Base-by-base conservation (phyloP, 2,329 filamentous ascomycete species). In the Nothopassalora personata region DNA sequence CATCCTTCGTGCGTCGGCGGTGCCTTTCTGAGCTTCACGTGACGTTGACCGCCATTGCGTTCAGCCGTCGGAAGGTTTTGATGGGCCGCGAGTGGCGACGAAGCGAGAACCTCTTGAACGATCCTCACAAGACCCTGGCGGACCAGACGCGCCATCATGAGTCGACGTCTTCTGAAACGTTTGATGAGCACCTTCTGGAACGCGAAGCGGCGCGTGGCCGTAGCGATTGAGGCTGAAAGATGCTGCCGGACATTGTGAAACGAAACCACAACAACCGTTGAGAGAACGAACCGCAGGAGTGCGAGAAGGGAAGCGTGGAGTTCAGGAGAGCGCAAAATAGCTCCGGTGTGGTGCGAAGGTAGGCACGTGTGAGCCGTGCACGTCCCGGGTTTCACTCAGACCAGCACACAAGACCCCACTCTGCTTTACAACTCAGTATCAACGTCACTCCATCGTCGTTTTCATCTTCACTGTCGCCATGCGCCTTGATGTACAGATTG, bases 81-180 rank as follows among this genome's bases (percentile, higher is more conserved):
- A 27, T 28, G 19, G 18, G 9, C 46, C 46, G 46, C 19, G 19
- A 43, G 46, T 28, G 18, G 18, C 46, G 46, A 48, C 19, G 46
- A 27, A 30, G 1, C 46, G 46, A 27, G 36, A 43, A 43, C 36
- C 1, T 43, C 5, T 43, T n/a, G 36, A 43, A 15, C 1, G 36
- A n/a, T n/a, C 36, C 36, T n/a, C 39, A 58, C 58, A 51, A 47
- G 54, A 58, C 58, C 55, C 60, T 60, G 45, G 36, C 55, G n/a
- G 47, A 48, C 43, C 28, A 53, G 45, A 51, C 56, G 60, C 49
- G 49, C 49, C 49, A 51, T 15, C 53, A 55, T 55, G 53, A 55
- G 27, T 55, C 53, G 53, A 46, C 52, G 47, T 30, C 28, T 54
- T n/a, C 19, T 48, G 43, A 48, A 46, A 48, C 53, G 43, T 36